Evolutionary conservation across 148 eudicot species (phyloP).

Genomic region (Linanthus parryae): DNA sequence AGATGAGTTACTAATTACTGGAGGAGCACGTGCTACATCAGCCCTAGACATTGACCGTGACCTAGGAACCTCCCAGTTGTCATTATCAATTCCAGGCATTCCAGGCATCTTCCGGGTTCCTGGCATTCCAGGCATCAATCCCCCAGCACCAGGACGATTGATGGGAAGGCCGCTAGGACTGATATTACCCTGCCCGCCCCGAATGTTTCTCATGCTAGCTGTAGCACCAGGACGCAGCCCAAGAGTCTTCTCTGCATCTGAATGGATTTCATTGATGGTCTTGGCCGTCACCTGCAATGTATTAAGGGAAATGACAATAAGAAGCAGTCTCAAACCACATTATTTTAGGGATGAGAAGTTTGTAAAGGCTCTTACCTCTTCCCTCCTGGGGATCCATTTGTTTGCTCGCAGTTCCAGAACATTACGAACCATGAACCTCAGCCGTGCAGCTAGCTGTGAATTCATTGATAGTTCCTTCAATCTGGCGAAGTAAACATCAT

Average conservation of each 20-base stretch:
- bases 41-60: constrained; percentile 57
- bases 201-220: constrained; percentile 52
- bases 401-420: constrained; percentile 58
- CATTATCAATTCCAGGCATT: constrained; percentile 59
- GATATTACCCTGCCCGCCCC: constrained; percentile 46
- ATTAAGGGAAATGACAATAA: neutral
- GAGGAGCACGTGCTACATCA: constrained; percentile 22
- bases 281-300: constrained; percentile 60
- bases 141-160: constrained; percentile 74
- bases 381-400: constrained; percentile 70
- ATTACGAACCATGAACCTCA: constrained; percentile 71
- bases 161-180: constrained; percentile 45
- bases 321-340: too few species aligned
- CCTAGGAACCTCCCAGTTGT: constrained; percentile 80
- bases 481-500: constrained; percentile 53
- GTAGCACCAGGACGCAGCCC: constrained; percentile 73
- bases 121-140: constrained; percentile 94
- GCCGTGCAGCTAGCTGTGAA: constrained; percentile 56
- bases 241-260: constrained; percentile 68
- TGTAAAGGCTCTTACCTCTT: constrained; percentile 85
- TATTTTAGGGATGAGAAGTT: too few species aligned
- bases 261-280: constrained; percentile 69
- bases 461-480: constrained; percentile 51
- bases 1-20: constrained; percentile 34
- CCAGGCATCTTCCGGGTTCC: constrained; percentile 64